These are phyloP conservation scores for Ceriops decandra DNA, from an alignment of 345 rosid genomes.

Conservation along the genomic window DNA sequence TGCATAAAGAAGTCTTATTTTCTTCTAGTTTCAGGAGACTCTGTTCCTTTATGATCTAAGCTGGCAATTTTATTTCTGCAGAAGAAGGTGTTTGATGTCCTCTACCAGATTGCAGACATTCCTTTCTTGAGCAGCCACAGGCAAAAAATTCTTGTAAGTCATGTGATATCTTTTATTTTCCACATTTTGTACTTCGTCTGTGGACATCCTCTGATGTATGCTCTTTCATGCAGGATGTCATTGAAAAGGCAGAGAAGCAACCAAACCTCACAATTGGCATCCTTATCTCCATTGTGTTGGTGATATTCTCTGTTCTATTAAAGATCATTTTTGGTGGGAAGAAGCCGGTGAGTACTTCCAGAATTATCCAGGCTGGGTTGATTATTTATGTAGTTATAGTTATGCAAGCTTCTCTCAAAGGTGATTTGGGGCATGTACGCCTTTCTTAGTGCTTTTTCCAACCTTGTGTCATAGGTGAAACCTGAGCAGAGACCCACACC, in stretches of 20 bases:
- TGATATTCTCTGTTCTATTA: constrained; percentile 40
- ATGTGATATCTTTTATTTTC: background rate
- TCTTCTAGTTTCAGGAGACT: background rate
- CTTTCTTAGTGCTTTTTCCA: background rate
- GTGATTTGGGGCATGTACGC: background rate
- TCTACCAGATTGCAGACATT: constrained; percentile 71
- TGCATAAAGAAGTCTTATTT: background rate
- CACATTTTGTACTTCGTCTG: background rate
- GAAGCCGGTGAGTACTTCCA: constrained; percentile 38
- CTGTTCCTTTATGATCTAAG: background rate
- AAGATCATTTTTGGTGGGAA: constrained; percentile 71
- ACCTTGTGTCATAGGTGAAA: background rate
- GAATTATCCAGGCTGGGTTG: background rate
- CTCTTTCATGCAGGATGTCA: constrained; percentile 42
- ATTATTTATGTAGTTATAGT: background rate
- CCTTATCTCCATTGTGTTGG: constrained; percentile 45
- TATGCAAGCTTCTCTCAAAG: background rate
- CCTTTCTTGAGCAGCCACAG: constrained; percentile 63
- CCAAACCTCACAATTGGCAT: constrained; percentile 61
- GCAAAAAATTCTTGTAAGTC: constrained; percentile 55
- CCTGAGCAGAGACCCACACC: constrained; percentile 38
- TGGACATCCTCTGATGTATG: constrained; percentile 7
- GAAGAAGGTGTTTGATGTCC: constrained; percentile 48
- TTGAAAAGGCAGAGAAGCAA: constrained; percentile 73
- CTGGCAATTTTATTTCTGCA: constrained; percentile 10